Evolutionary conservation across 371 early-diverging fungal species (phyloP), one percentile per base, ranked within the genome.

Genomic region (Mortierella sp.): DNA sequence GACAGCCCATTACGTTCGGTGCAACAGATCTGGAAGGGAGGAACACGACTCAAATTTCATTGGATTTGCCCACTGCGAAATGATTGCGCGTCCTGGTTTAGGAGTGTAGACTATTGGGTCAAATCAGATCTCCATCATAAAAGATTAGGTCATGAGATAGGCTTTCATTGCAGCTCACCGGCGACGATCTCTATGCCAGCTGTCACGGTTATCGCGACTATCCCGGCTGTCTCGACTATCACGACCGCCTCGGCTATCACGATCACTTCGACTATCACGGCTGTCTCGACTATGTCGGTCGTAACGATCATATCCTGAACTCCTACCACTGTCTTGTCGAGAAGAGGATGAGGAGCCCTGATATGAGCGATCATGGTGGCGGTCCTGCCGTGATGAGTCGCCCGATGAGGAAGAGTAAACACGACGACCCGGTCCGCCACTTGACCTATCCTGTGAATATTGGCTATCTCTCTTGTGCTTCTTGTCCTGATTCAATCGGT

Each of bases 121-220:
- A n/a, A n/a, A n/a, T n/a, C n/a, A n/a, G n/a, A 39, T 9, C 19
- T 44, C 6, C 45, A 44, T n/a, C 21, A 13, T 5, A 44, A 44
- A 44, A 10, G 19, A 44, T n/a, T 6, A 44, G 6, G 10, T n/a
- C 5, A 5, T 6, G 5, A n/a, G 45, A 5, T 21, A 21, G 45
- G n/a, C 5, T 9, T 17, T 44, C n/a, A 5, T 13, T 44, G 5
- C 19, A 19, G 12, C 5, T 64, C 21, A 46, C 29, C 54, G 54
- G 22, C 61, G 56, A 22, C 67, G 58, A 24, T 63, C 67, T 39
- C 63, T 44, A 24, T 73, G 67, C 16, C 71, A 46, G 54, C 59
- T 70, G 47, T 73, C 71, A 28, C 74, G 76, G 2, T 66, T 72
- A 16, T 64, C 47, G 16, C 72, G 69, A 46, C 56, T 71, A 28